phyloP scores from a whole-genome alignment of 495 filamentous ascomycete genomes.

The Sphaerosporella brunnea region DNA sequence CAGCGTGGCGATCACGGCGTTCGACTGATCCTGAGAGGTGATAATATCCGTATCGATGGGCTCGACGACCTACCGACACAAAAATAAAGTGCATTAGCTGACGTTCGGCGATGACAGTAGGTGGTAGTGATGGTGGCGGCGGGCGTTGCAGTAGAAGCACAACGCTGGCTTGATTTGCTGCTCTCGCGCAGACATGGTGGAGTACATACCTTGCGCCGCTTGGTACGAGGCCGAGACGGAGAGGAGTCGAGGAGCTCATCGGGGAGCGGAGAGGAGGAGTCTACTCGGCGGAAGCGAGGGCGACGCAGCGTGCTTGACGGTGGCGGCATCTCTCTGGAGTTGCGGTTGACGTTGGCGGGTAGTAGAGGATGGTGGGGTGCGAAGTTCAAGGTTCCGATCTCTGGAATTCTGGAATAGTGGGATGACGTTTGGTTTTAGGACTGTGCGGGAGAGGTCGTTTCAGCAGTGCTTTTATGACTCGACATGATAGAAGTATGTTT shows the following conservation, averaged over 20 bases:
- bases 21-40: constrained; percentile 37
- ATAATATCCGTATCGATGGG: constrained; percentile 23
- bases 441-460: no score
- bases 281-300: constrained; percentile 21
- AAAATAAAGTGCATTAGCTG: constrained; percentile 15
- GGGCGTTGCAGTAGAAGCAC: no score
- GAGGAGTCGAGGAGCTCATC: constrained; percentile 45
- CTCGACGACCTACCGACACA: constrained; percentile 1
- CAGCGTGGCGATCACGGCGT: constrained; percentile 54
- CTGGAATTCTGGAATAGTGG: no score
- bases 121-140: constrained; percentile 11
- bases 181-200: no score
- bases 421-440: no score
- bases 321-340: constrained; percentile 8
- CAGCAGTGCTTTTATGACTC: no score
- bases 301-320: constrained; percentile 21
- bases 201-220: constrained; percentile 58
- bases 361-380: no score
- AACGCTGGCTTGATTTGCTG: no score
- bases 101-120: constrained; percentile 1
- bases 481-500: no score
- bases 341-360: no score
- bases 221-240: constrained; percentile 51
- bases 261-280: constrained; percentile 26
- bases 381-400: no score